Evolutionary conservation across 306 rosid genomes (phyloP), one percentile per base, ranked within the genome.

Genomic region (Glycine tomentella): DNA sequence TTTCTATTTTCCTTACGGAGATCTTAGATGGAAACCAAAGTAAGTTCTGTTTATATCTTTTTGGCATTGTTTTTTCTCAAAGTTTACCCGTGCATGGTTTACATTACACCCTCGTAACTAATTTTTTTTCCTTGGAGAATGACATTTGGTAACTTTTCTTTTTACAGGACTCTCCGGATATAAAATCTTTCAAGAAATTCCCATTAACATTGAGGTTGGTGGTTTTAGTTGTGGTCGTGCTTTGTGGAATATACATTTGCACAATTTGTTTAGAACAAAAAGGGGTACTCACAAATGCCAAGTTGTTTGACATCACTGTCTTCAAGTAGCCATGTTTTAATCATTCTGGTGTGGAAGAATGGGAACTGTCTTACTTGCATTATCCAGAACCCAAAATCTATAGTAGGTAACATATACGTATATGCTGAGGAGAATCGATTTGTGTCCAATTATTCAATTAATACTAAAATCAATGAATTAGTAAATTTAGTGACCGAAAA

Each of bases 301-400:
- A 78, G 25, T 81, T 87, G 6, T 33, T 82, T 10, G 82, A 64
- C 74, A 20, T 74, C 50, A 46, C 67, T 69, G 83, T 74, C 71
- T 70, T 78, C 64, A 75, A 80, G 20, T 80, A 70, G 38, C 80
- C 86, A 33, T 89, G 93, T 64, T 8, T 14, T 82, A 68, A 4
- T n/a, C 76, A 75, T 81, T 48, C 87, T 6, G 8, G 8, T 33
- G 69, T 82, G 10, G 65, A 85, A 56, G 72, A 73, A 71, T 83
- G 69, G 45, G 93, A 88, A 87, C 12, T 86, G 17, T 86, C 87
- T 6, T 90, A 82, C 52, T 82, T 90, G 81, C 92, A 92, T 70
- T 92, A 84, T 73, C 97, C 94, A 69, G 17, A 85, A 62, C 97
- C 97, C 55, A 68, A 61, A 55, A 87, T 92, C 44, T 88, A 72